These are phyloP conservation scores for Vinca minor DNA, from an alignment of 257 asterid species.

Conservation along the genomic window DNA sequence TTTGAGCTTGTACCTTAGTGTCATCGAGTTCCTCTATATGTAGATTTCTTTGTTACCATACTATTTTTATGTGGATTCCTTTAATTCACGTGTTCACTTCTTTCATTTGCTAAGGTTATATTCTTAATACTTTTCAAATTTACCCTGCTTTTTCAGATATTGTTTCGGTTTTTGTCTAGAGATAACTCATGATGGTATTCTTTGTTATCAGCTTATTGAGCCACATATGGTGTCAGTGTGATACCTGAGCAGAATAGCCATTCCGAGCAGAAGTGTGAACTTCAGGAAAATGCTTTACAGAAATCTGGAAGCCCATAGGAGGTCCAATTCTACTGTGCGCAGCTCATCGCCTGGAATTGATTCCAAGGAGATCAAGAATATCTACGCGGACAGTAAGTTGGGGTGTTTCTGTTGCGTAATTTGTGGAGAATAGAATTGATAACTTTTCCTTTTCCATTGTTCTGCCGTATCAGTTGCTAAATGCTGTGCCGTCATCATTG, in stretches of 20 bases:
- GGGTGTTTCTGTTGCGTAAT: constrained; percentile 8
- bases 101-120: background rate
- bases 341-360: constrained; percentile 57
- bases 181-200: background rate
- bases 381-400: constrained; percentile 86
- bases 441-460: background rate
- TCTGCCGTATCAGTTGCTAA: background rate
- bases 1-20: constrained; percentile 6
- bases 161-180: constrained; percentile 2
- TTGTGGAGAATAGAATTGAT: background rate
- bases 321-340: constrained; percentile 46
- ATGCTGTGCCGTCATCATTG: background rate
- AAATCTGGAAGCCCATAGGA: constrained; percentile 50
- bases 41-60: background rate
- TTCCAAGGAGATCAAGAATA: constrained; percentile 82
- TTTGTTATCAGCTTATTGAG: constrained; percentile 26
- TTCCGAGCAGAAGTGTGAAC: constrained; percentile 43
- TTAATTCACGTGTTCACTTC: background rate
- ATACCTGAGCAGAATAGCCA: constrained; percentile 39
- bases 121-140: background rate
- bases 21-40: background rate
- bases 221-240: constrained; percentile 48
- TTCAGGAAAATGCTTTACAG: constrained; percentile 37
- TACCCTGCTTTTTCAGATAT: background rate
- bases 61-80: background rate